Evolutionary conservation across 306 rosid species (phyloP).

Genomic region (Argentina anserina): DNA sequence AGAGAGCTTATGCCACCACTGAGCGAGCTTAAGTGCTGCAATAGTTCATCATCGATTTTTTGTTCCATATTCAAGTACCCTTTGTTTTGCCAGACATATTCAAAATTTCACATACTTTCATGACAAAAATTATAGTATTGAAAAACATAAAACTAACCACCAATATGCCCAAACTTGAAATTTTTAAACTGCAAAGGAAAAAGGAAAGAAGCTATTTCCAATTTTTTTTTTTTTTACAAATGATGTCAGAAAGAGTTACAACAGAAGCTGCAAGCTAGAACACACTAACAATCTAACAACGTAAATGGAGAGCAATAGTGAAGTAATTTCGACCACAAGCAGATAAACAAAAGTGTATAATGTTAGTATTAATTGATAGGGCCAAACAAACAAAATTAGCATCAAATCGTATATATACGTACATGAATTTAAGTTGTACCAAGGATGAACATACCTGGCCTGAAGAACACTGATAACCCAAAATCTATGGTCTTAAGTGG

Average conservation of each 20-base stretch:
- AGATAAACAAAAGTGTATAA: slow-evolving; percentile 1
- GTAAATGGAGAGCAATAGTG: not conserved
- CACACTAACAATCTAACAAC: too few species aligned
- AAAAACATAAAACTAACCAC: not conserved
- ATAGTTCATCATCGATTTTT: not conserved
- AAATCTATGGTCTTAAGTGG: slow-evolving; percentile 86
- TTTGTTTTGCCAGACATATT: not conserved
- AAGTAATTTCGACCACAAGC: not conserved
- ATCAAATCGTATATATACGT: not conserved
- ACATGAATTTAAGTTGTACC: not conserved
- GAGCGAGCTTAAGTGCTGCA: not conserved
- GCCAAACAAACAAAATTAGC: not conserved
- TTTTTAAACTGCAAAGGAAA: not conserved
- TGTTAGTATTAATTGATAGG: not conserved
- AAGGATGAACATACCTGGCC: slow-evolving; percentile 52
- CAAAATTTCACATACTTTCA: not conserved
- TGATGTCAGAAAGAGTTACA: too few species aligned
- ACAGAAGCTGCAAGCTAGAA: too few species aligned
- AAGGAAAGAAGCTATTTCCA: not conserved
- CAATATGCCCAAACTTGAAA: not conserved
- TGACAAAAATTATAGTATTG: not conserved
- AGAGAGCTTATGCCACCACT: not conserved
- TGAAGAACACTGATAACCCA: slow-evolving; percentile 87
- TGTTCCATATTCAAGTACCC: not conserved
- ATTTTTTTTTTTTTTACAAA: not conserved